A percentile compares a stretch with the other conserved stretches of the same genome.
Evolutionary conservation across 2,329 filamentous ascomycete genomes (phyloP).

Genomic region (Diaporthe helianthi): DNA sequence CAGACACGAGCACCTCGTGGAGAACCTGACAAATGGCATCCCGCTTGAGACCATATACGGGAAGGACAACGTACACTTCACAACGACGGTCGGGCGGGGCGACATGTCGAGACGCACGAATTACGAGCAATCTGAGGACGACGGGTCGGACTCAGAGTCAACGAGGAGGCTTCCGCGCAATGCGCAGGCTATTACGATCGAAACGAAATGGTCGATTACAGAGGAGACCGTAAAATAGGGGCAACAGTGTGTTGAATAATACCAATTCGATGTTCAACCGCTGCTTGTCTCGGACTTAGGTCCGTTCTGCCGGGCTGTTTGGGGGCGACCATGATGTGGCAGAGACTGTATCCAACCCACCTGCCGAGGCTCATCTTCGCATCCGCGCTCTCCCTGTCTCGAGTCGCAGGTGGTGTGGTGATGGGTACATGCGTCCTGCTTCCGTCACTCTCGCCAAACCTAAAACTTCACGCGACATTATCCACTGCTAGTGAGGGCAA

Average conservation of each 20-base stretch:
- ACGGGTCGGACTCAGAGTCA: conserved; percentile 26
- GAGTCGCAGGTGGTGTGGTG: not conserved
- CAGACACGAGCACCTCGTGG: conserved; percentile 18
- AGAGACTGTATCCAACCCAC: not conserved
- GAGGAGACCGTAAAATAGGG: conserved; percentile 19
- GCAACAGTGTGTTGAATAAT: not conserved
- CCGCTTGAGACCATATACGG: conserved; percentile 33
- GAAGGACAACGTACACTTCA: conserved; percentile 28
- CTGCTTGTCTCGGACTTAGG: no score
- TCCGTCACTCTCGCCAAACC: not conserved
- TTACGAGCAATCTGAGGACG: conserved; percentile 20
- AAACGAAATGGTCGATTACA: conserved; percentile 32
- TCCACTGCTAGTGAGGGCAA: not conserved
- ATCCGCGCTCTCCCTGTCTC: not conserved
- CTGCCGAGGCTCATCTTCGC: not conserved
- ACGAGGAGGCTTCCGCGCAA: conserved; percentile 26
- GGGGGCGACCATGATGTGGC: not conserved
- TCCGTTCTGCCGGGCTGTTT: not conserved
- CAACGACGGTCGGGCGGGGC: conserved; percentile 26
- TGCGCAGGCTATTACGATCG: conserved; percentile 29
- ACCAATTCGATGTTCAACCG: not conserved
- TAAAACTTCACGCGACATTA: not conserved
- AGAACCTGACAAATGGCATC: conserved; percentile 28
- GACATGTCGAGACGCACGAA: not conserved
- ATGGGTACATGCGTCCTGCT: not conserved